A percentile compares a stretch with the other conserved stretches of the same genome.
Evolutionary conservation across 108 stramenopile genomes (phyloP).

Genomic region (Discostella stelligeroides): DNA sequence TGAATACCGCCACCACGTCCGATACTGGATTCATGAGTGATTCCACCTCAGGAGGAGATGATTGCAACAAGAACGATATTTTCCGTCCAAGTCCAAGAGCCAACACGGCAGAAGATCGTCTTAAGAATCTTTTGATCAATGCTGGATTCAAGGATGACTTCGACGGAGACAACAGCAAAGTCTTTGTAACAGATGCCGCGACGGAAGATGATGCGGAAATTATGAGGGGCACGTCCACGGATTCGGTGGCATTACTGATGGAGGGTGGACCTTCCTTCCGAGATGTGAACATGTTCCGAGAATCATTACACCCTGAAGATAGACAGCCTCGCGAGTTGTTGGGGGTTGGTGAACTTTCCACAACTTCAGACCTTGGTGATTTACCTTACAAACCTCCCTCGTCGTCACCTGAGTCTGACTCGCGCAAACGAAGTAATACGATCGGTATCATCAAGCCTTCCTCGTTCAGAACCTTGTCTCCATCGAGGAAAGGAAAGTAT

Average conservation of each 20-base stretch:
- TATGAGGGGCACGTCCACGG: conserved; percentile 15
- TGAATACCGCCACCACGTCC: conserved; percentile 2
- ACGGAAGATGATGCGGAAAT: conserved; percentile 17
- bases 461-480: conserved; percentile 26
- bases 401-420: neutral
- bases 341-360: conserved; percentile 45
- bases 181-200: conserved; percentile 18
- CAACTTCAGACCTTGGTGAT: neutral
- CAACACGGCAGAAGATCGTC: conserved; percentile 21
- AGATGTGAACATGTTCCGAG: conserved; percentile 44
- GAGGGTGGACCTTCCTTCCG: conserved; percentile 42
- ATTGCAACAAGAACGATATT: conserved; percentile 25
- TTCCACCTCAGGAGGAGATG: neutral
- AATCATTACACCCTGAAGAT: conserved; percentile 10
- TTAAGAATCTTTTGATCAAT: conserved; percentile 38
- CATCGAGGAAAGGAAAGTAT: conserved; percentile 26
- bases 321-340: conserved; percentile 8
- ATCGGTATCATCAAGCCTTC: conserved; percentile 33
- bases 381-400: neutral
- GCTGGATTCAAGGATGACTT: conserved; percentile 28
- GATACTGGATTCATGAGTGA: conserved; percentile 12
- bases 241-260: conserved; percentile 36
- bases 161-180: conserved; percentile 1
- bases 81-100: conserved; percentile 28
- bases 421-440: conserved; percentile 27